A percentile compares a stretch with the other conserved stretches of the same genome.
Conservation (phyloP, 108 stramenopile genomes). For the Parmales sp. region DNA sequence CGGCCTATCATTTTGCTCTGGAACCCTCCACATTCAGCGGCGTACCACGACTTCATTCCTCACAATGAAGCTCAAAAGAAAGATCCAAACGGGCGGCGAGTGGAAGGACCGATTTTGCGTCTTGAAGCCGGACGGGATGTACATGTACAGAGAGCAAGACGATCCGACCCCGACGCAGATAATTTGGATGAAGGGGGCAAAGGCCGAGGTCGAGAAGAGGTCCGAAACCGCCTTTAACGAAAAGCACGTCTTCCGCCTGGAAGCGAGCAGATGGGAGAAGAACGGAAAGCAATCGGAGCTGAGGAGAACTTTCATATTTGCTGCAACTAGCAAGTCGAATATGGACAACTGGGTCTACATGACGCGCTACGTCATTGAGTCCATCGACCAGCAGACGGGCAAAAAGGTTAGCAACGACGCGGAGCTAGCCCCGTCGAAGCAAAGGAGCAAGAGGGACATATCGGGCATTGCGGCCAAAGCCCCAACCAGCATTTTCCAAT, state of each 20-base stretch:
- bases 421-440: neutral
- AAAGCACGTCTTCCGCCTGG: neutral
- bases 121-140: neutral
- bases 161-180: neutral
- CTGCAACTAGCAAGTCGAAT: neutral
- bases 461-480: too few relatives aligned
- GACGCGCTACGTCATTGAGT: constrained; percentile 3
- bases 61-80: constrained; percentile 1
- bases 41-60: neutral
- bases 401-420: neutral
- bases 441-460: neutral
- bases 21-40: constrained; percentile 4
- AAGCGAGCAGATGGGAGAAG: constrained; percentile 2
- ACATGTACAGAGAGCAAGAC: constrained; percentile 2
- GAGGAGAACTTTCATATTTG: neutral
- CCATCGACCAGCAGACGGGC: neutral
- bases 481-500: too few relatives aligned
- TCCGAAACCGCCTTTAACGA: neutral
- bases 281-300: neutral
- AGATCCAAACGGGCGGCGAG: neutral
- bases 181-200: neutral
- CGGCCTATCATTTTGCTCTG: neutral
- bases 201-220: constrained; percentile 2
- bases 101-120: constrained; percentile 12
- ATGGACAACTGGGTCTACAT: constrained; percentile 8